phyloP scores from a whole-genome alignment of 2,329 filamentous ascomycete species.

The Nemania diffusa region DNA sequence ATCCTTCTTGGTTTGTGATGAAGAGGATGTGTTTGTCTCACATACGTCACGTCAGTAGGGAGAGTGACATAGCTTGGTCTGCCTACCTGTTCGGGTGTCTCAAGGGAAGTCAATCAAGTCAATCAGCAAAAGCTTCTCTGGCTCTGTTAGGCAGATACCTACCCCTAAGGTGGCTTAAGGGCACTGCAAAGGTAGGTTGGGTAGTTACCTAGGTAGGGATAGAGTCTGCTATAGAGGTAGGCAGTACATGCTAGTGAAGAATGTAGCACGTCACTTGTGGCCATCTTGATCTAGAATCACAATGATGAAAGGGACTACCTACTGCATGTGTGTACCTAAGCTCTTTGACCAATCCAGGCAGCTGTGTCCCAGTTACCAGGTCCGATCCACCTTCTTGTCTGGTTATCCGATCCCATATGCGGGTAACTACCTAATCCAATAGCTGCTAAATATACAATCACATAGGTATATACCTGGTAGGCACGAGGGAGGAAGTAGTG shows the following conservation, averaged over 20 bases:
- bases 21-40: conserved; percentile 27
- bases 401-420: background rate
- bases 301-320: conserved; percentile 24
- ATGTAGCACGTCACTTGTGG: conserved; percentile 49
- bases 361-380: conserved; percentile 23
- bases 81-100: background rate
- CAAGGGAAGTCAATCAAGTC: background rate
- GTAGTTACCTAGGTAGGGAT: background rate
- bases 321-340: background rate
- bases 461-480: background rate
- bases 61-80: conserved; percentile 9
- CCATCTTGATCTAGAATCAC: conserved; percentile 34
- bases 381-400: background rate
- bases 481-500: too few relatives aligned
- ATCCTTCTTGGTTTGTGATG: background rate
- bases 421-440: background rate
- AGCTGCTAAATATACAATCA: background rate
- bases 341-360: conserved; percentile 4
- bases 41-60: conserved; percentile 37
- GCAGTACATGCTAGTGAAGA: conserved; percentile 31
- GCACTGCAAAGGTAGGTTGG: background rate
- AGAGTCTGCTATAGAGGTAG: conserved; percentile 16
- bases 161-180: background rate
- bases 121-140: conserved; percentile 13
- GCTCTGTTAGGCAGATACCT: background rate